These are phyloP conservation scores for Didymella exigua DNA, from an alignment of 2,329 filamentous ascomycete genomes.

Conservation along the genomic window DNA sequence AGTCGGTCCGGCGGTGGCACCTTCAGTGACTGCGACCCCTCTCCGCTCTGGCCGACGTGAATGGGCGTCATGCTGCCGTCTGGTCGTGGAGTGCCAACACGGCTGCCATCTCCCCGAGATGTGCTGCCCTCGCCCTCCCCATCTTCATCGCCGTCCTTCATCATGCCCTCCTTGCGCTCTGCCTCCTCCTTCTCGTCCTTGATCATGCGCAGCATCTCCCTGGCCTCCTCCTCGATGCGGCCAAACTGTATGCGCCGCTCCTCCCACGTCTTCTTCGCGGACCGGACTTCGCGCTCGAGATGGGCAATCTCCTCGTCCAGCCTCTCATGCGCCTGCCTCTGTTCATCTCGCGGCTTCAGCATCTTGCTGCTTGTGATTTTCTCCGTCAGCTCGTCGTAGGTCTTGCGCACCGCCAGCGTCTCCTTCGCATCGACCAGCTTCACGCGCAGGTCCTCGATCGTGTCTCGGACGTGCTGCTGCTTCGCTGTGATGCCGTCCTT, in stretches of 20 bases:
- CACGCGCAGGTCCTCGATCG: conserved; percentile 72
- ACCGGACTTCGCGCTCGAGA: conserved; percentile 80
- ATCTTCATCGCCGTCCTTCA: conserved; percentile 50
- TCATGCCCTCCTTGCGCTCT: conserved; percentile 76
- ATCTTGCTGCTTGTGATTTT: conserved; percentile 82
- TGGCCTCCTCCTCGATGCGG: conserved; percentile 88
- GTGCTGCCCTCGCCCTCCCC: conserved; percentile 49
- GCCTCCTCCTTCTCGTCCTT: conserved; percentile 95
- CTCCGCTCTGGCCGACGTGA: conserved; percentile 42
- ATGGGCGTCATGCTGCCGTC: conserved; percentile 51
- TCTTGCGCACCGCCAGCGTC: conserved; percentile 77
- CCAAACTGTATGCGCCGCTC: conserved; percentile 87
- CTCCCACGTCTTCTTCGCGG: conserved; percentile 81
- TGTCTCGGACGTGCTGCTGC: conserved; percentile 76
- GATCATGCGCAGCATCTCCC: conserved; percentile 81
- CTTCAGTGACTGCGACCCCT: conserved; percentile 34
- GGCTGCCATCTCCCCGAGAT: conserved; percentile 47
- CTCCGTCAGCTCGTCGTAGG: conserved; percentile 86
- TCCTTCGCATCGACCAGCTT: conserved; percentile 70
- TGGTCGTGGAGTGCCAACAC: conserved; percentile 53
- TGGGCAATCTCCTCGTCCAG: conserved; percentile 87
- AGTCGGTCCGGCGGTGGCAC: conserved; percentile 42
- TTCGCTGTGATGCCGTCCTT: conserved; percentile 79
- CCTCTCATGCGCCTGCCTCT: conserved; percentile 76
- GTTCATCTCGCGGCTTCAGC: conserved; percentile 82